Evolutionary conservation across 2,329 filamentous ascomycete species (phyloP), one percentile per base, ranked within the genome.

Genomic region (Fusarium devonianum): DNA sequence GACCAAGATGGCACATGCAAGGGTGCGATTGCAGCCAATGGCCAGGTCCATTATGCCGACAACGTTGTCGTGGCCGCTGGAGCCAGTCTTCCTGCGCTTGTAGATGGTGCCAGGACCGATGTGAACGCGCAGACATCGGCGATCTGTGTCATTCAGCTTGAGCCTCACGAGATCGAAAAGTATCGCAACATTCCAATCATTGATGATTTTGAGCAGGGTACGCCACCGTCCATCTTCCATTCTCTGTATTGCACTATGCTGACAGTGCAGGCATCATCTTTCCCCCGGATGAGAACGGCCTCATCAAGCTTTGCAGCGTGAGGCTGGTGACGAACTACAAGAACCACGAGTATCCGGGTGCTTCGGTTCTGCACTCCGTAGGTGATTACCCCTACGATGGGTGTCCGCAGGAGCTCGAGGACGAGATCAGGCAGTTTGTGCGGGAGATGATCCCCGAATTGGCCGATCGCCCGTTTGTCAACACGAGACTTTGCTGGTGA

Each of bases 11-110:
- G 58, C 3, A 56, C 53, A 1, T 70, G 65, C 43, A 68, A 44
- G 10, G 84, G 82, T n/a, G 83, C 79, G 7, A 69, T 73, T 7
- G 70, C 87, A 13, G 63, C 63, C 3, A 72, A 79, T 47, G 77
- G 76, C 1, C 68, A 70, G 4, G 71, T 70, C 10, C 58, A 88
- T 17, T 68, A 69, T 3, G 85, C 85, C 7, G 81, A 84, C 54
- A 71, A 87, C 6, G 81, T 84, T 19, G 73, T 90, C 32, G 73
- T 90, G 4, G 84, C 87, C 2, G 80, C 85, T 4, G 87, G 87
- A 13, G 85, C 87, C 16, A 88, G 85, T 81, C 84, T 83, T 8
- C 76, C 81, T 1, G 77, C 78, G 12, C 75, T 90, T 29, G 72
- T 89, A 44, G 83, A 88, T 1, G 59, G 59, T 63, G 74, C 88